phyloP scores from a whole-genome alignment of 495 filamentous ascomycete genomes.

The Diplogelasinospora grovesii region DNA sequence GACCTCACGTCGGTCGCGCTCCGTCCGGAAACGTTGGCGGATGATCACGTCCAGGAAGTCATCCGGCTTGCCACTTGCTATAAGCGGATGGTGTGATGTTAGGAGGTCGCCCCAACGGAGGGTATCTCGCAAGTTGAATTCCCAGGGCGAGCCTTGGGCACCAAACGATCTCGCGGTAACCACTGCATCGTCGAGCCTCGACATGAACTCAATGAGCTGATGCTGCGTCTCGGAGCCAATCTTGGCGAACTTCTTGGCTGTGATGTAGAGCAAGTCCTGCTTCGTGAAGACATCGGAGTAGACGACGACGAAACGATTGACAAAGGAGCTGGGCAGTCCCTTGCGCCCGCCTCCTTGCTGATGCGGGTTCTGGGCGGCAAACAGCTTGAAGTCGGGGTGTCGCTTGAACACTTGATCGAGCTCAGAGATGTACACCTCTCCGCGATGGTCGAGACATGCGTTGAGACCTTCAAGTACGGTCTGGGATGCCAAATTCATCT shows the following conservation, averaged over 20 bases:
- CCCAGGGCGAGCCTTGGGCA: slow-evolving; percentile 84
- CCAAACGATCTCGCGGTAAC: slow-evolving; percentile 60
- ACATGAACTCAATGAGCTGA: slow-evolving; percentile 74
- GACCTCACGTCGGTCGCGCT: slow-evolving; percentile 57
- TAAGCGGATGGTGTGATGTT: slow-evolving; percentile 46
- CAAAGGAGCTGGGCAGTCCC: slow-evolving; percentile 89
- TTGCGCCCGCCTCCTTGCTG: slow-evolving; percentile 95
- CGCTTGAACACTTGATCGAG: slow-evolving; percentile 86
- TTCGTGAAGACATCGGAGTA: slow-evolving; percentile 84
- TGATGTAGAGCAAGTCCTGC: slow-evolving; percentile 76
- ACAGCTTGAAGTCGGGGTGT: slow-evolving; percentile 83
- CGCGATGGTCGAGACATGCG: slow-evolving; percentile 93
- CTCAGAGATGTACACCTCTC: slow-evolving; percentile 91
- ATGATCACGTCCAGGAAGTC: slow-evolving; percentile 81
- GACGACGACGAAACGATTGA: slow-evolving; percentile 96
- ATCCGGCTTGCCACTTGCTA: slow-evolving; percentile 45
- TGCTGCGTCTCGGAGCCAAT: slow-evolving; percentile 49
- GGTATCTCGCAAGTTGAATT: slow-evolving; percentile 92
- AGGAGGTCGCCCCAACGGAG: slow-evolving; percentile 81
- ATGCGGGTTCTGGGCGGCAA: slow-evolving; percentile 96
- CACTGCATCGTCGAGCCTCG: slow-evolving; percentile 63
- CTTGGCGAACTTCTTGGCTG: slow-evolving; percentile 63
- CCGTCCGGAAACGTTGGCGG: slow-evolving; percentile 75
- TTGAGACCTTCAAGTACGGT: slow-evolving; percentile 96
- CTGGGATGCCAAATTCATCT: slow-evolving; percentile 98